These are phyloP conservation scores for Cryoendolithus antarcticus DNA, from an alignment of 2,329 filamentous ascomycete genomes.

Conservation along the genomic window DNA sequence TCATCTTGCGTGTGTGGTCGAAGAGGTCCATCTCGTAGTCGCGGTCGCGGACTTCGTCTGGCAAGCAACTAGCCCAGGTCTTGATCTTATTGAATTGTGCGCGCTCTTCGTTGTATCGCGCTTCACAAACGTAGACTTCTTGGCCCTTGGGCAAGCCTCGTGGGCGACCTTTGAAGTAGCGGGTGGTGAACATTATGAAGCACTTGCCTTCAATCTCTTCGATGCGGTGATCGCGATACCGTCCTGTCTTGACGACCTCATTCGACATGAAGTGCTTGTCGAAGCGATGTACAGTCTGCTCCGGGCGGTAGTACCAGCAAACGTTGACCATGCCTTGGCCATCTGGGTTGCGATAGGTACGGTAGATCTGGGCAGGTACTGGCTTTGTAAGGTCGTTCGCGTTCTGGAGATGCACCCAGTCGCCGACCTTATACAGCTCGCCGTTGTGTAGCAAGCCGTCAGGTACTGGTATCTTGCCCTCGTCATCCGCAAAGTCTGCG, in stretches of 20 bases:
- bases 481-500: constrained; percentile 78
- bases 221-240: constrained; percentile 87
- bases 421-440: constrained; percentile 80
- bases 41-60: constrained; percentile 86
- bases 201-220: constrained; percentile 89
- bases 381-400: constrained; percentile 93
- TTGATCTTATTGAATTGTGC: constrained; percentile 95
- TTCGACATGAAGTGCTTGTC: constrained; percentile 92
- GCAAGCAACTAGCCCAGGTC: constrained; percentile 92
- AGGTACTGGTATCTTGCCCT: constrained; percentile 72
- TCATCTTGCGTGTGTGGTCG: constrained; percentile 64
- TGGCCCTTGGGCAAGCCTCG: constrained; percentile 70
- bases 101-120: constrained; percentile 90
- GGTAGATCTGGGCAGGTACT: constrained; percentile 89
- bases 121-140: constrained; percentile 91
- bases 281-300: constrained; percentile 91
- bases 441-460: constrained; percentile 70
- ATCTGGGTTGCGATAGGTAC: constrained; percentile 78
- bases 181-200: constrained; percentile 97
- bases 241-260: constrained; percentile 93
- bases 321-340: constrained; percentile 91
- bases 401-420: constrained; percentile 95
- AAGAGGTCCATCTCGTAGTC: constrained; percentile 96
- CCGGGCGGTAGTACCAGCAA: constrained; percentile 97
- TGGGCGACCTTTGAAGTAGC: constrained; percentile 82